Percentiles rank a stretch among this genome's conserved stretches.
Evolutionary conservation across 306 rosid genomes (phyloP).

Genomic region (Comarum palustre): DNA sequence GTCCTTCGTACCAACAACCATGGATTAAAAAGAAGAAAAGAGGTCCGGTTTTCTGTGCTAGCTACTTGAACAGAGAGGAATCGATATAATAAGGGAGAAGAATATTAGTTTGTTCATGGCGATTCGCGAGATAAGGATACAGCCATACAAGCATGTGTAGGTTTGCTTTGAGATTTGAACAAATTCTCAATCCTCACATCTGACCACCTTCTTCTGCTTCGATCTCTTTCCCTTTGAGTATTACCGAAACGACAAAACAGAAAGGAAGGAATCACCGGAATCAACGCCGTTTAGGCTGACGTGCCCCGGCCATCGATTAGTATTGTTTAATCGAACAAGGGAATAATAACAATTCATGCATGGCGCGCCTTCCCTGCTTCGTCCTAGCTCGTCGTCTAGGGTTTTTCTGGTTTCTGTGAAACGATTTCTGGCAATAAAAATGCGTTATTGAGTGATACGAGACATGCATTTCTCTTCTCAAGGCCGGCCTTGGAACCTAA

Average conservation of each 20-base stretch:
- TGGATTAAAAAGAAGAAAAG: background rate
- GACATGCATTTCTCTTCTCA: background rate
- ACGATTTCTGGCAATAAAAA: background rate
- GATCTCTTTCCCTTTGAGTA: constrained; percentile 55
- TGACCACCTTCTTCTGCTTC: constrained; percentile 33
- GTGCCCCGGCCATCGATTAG: constrained; percentile 44
- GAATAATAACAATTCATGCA: constrained; percentile 8
- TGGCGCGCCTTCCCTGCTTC: constrained; percentile 1
- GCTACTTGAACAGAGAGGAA: background rate
- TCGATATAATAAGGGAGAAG: constrained; percentile 29
- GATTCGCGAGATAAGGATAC: constrained; percentile 58
- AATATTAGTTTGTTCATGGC: constrained; percentile 47
- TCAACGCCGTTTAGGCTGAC: constrained; percentile 93
- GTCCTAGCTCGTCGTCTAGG: background rate
- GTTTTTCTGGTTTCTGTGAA: constrained; percentile 6
- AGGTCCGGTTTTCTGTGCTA: background rate
- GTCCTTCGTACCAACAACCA: no score
- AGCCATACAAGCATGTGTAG: constrained; percentile 66
- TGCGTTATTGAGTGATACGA: background rate
- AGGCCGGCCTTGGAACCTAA: background rate
- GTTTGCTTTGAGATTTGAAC: constrained; percentile 57
- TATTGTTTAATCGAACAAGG: background rate
- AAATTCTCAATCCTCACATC: constrained; percentile 4
- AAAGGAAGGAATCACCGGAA: constrained; percentile 88
- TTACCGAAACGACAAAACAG: constrained; percentile 74